These are phyloP conservation scores for Chenopodium formosanum DNA, from an alignment of 148 eudicot species.

Conservation along the genomic window DNA sequence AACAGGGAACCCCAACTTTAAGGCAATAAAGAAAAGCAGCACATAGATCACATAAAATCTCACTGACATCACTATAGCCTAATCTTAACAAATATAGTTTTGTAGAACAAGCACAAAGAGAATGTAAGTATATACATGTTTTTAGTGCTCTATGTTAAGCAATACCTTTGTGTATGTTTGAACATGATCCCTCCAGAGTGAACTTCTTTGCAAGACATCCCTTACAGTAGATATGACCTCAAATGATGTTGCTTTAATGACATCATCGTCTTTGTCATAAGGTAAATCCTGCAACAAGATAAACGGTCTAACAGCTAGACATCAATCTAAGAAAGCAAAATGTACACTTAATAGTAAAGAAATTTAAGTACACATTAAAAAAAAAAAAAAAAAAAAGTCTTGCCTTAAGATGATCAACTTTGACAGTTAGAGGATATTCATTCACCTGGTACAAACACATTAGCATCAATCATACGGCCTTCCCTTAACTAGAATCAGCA, in stretches of 20 bases:
- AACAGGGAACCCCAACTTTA: not conserved
- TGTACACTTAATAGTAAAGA: not conserved
- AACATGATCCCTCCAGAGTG: constrained; percentile 98
- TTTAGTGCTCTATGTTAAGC: not conserved
- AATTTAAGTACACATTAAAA: not conserved
- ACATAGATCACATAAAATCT: not conserved
- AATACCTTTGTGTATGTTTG: constrained; percentile 89
- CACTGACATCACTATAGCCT: constrained; percentile 2
- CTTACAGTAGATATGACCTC: constrained; percentile 94
- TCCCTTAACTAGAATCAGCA: not conserved
- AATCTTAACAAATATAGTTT: not conserved
- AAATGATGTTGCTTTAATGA: constrained; percentile 93
- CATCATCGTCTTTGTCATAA: constrained; percentile 87
- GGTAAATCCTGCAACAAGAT: constrained; percentile 66
- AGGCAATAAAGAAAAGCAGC: not conserved
- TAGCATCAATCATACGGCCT: constrained; percentile 6
- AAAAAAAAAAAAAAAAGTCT: constrained; percentile 14
- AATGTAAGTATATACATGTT: not conserved
- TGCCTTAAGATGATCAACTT: constrained; percentile 95
- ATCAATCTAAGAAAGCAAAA: constrained; percentile 14
- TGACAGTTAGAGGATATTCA: constrained; percentile 95
- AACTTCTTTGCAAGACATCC: constrained; percentile 91
- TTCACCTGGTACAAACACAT: constrained; percentile 60
- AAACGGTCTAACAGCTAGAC: constrained; percentile 10
- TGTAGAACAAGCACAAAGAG: not conserved